A percentile compares a stretch with the other conserved stretches of the same genome.
phyloP scores from a whole-genome alignment of 2,329 filamentous ascomycete genomes.

The Diaporthe ampelina region DNA sequence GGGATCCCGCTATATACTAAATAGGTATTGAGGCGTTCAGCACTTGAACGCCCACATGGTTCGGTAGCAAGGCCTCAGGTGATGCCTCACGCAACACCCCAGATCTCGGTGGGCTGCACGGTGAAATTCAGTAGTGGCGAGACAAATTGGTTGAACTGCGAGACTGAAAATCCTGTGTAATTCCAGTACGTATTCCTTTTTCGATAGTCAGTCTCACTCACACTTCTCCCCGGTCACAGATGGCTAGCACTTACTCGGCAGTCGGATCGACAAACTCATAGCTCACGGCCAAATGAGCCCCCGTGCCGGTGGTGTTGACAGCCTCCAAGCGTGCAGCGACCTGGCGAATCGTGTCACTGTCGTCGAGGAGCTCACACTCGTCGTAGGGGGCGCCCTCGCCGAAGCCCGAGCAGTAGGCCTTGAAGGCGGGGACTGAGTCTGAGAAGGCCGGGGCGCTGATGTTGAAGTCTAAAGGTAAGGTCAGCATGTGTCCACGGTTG shows the following conservation, averaged over 20 bases:
- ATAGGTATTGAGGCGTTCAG: constrained; percentile 10
- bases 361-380: constrained; percentile 30
- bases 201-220: not conserved
- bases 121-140: constrained; percentile 13
- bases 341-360: not conserved
- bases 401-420: constrained; percentile 33
- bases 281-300: constrained; percentile 37
- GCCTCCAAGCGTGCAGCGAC: constrained; percentile 37
- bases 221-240: not conserved
- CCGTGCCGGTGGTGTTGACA: constrained; percentile 31
- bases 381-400: constrained; percentile 28
- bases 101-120: constrained; percentile 30
- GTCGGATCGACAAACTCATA: constrained; percentile 36
- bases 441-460: constrained; percentile 34
- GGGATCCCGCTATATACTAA: not conserved
- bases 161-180: too few species aligned
- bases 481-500: not conserved
- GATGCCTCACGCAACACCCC: constrained; percentile 33
- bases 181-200: constrained; percentile 36
- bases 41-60: constrained; percentile 26
- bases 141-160: too few species aligned
- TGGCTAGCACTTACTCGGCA: constrained; percentile 21
- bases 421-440: constrained; percentile 3
- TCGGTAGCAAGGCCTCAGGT: not conserved
- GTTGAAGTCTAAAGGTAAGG: constrained; percentile 25